phyloP scores from a whole-genome alignment of 2,329 filamentous ascomycete species.

The Calonectria pteridis region DNA sequence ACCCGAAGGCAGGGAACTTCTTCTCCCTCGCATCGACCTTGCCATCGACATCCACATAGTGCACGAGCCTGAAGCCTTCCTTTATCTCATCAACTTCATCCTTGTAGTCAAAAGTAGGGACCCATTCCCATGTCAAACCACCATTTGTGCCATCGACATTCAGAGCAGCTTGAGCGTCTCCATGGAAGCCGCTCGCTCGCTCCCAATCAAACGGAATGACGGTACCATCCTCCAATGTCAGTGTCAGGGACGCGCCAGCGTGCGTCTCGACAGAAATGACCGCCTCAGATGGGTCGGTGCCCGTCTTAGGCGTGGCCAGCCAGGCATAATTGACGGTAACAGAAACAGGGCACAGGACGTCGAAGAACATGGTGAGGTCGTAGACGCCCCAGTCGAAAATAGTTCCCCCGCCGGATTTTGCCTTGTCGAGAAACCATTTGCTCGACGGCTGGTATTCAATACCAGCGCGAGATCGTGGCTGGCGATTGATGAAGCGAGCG shows the following conservation, averaged over 20 bases:
- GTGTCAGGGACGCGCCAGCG: constrained; percentile 17
- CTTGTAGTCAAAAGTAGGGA: constrained; percentile 30
- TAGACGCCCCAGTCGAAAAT: constrained; percentile 32
- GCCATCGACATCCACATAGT: constrained; percentile 24
- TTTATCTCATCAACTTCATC: constrained; percentile 13
- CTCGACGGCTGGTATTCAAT: constrained; percentile 31
- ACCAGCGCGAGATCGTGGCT: constrained; percentile 28
- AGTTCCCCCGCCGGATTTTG: constrained; percentile 26
- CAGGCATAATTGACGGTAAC: constrained; percentile 26
- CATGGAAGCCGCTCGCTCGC: constrained; percentile 27
- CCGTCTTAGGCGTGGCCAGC: constrained; percentile 23
- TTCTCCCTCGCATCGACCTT: constrained; percentile 21
- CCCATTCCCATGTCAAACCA: constrained; percentile 28
- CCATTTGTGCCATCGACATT: constrained; percentile 27
- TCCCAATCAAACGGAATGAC: constrained; percentile 26
- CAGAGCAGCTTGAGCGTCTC: constrained; percentile 20
- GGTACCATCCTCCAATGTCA: constrained; percentile 22
- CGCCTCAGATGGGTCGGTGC: constrained; percentile 14
- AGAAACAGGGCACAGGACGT: constrained; percentile 25
- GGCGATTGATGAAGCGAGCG: constrained; percentile 27
- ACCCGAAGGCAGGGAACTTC: constrained; percentile 26
- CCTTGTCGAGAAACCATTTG: constrained; percentile 26
- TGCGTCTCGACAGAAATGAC: constrained; percentile 25
- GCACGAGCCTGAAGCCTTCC: constrained; percentile 24
- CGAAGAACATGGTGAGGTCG: constrained; percentile 31